These are phyloP conservation scores for Fusarium begoniae DNA, from an alignment of 2,329 filamentous ascomycete genomes.

Conservation along the genomic window DNA sequence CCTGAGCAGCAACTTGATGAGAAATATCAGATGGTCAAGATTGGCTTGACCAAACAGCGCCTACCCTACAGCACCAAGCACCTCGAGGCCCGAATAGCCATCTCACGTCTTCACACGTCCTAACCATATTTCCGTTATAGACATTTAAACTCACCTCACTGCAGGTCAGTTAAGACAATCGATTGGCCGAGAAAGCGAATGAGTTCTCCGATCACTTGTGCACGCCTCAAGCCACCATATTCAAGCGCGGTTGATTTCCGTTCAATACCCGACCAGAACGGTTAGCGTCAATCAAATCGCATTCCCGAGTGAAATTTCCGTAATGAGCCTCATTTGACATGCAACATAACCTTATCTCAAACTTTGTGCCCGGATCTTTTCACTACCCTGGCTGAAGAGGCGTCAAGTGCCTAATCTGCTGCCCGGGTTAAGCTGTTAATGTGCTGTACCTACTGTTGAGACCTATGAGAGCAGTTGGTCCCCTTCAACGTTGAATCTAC, in stretches of 20 bases:
- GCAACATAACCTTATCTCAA: not conserved
- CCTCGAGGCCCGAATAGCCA: fast-evolving
- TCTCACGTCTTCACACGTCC: not conserved
- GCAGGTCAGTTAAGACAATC: fast-evolving
- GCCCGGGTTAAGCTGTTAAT: fast-evolving
- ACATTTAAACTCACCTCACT: not conserved
- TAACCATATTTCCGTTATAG: fast-evolving
- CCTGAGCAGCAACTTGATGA: not conserved
- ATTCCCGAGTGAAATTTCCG: not conserved
- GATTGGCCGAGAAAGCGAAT: not conserved
- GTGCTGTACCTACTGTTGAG: not conserved
- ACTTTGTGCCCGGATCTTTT: not conserved
- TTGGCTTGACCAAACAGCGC: too few relatives aligned
- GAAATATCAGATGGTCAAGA: not conserved
- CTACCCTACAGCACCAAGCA: not conserved
- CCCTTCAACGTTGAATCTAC: not conserved
- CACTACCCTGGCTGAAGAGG: too few relatives aligned
- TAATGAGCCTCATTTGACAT: not conserved
- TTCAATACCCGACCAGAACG: not conserved
- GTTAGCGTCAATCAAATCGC: not conserved
- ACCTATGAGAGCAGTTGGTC: not conserved
- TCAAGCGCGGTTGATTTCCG: not conserved
- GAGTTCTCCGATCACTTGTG: fast-evolving
- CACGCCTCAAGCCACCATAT: not conserved
- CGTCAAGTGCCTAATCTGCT: not conserved